Percentiles rank a stretch among this genome's conserved stretches.
phyloP scores from a whole-genome alignment of 108 stramenopile species.

The Fistulifera pelliculosa region DNA sequence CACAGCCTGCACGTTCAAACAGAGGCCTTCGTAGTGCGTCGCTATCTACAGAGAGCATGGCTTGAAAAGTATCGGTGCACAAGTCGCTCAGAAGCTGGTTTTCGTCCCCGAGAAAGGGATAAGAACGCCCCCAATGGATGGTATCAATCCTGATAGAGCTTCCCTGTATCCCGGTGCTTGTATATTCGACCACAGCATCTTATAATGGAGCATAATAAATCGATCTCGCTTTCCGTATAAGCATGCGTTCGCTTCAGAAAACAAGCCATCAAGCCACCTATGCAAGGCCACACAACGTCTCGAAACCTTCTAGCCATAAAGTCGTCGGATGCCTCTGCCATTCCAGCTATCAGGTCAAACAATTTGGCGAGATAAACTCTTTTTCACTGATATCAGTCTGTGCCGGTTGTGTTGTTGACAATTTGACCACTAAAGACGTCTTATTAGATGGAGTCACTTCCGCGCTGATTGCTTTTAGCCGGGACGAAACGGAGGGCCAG shows the following conservation, averaged over 20 bases:
- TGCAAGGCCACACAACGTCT: slow-evolving; percentile 1
- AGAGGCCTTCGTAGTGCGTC: no score
- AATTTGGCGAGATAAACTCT: slow-evolving; percentile 1
- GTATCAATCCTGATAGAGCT: not conserved
- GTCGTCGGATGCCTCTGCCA: slow-evolving; percentile 3
- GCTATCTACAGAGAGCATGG: no score
- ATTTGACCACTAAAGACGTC: not conserved
- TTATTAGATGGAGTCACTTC: not conserved
- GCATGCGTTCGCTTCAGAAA: not conserved
- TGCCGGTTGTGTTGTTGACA: not conserved
- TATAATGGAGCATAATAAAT: not conserved
- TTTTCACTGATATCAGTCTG: not conserved
- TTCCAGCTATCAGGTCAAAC: not conserved
- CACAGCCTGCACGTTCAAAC: no score
- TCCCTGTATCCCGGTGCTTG: not conserved
- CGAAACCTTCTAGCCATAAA: slow-evolving; percentile 5
- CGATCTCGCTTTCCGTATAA: not conserved
- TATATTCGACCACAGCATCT: not conserved
- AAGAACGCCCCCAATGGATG: not conserved
- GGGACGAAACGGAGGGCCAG: not conserved
- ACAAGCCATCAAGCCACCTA: not conserved
- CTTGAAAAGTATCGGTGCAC: no score
- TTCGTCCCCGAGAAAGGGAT: not conserved
- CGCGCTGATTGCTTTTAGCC: not conserved
- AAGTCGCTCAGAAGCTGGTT: not conserved